Base-by-base conservation (phyloP, 129 eudicot genomes). In the Scalesia atractyloides region DNA sequence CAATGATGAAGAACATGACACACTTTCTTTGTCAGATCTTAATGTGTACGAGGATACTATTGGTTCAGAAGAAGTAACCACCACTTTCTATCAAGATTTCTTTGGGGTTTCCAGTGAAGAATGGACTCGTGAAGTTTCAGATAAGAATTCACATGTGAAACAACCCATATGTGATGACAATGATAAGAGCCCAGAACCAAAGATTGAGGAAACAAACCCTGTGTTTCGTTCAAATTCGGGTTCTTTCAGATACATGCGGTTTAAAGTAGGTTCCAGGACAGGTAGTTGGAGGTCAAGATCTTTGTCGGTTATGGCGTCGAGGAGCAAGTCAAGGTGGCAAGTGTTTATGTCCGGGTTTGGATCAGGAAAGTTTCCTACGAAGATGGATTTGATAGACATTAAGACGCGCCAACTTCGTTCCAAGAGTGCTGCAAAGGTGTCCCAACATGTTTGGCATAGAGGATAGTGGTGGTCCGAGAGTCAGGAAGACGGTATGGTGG, bases 301-400 rank as follows among this genome's bases (percentile, higher is more conserved):
- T 4, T 18, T 64, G 34, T 26, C 82, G 1, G 68, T 44, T 30
- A 30, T 78, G 77, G 73, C 58, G 14, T 70, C 77, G 7, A 78
- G 64, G 82, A 78, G 82, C 58, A 87, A 77, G 79, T 75, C 85
- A 5, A 77, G 80, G 62, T 85, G 87, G 90, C 78, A 78, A 72
- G 79, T 80, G 52, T 75, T 80, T 41, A 33, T 78, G 79, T 83
- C 67, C 18, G 87, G 87, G 26, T 51, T 78, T 17, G 76, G 77
- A 41, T 78, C 73, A 48, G 69, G 69, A 11, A 82, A 61, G 57
- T 73, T 76, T 48, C 80, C 86, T 4, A 62, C 66, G 11, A 69
- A 81, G 70, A 74, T 77, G 81, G 88, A 82, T 64, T 26, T 80
- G 74, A 71, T 61, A 16, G 95, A 88, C 14, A 77, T 88, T 16